phyloP scores from a whole-genome alignment of 2,329 filamentous ascomycete species.

The Dryadomyces sulphureus region DNA sequence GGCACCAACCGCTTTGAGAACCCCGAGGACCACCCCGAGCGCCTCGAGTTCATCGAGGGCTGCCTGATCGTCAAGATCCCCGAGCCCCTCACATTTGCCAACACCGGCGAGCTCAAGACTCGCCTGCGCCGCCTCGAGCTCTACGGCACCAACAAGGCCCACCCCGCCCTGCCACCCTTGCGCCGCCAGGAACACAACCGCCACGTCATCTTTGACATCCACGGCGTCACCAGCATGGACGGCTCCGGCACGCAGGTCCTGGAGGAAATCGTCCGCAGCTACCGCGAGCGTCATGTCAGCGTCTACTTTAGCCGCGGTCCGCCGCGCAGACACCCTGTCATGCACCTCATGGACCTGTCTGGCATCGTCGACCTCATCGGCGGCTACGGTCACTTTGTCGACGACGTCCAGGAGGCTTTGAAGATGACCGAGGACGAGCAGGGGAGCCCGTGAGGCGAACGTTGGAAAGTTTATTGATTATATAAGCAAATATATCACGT shows the following conservation, averaged over 20 bases:
- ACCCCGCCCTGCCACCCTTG: constrained; percentile 74
- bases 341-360: constrained; percentile 56
- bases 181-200: constrained; percentile 67
- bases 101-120: constrained; percentile 82
- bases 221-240: constrained; percentile 91
- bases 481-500: too few species aligned
- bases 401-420: constrained; percentile 72
- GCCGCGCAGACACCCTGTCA: constrained; percentile 39
- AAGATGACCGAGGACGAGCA: constrained; percentile 63
- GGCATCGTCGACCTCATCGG: constrained; percentile 79
- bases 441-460: not conserved
- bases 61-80: constrained; percentile 96
- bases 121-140: constrained; percentile 71
- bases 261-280: constrained; percentile 71
- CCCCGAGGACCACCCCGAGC: constrained; percentile 56
- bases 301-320: constrained; percentile 58
- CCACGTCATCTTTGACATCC: constrained; percentile 93
- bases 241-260: constrained; percentile 87
- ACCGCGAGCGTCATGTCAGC: constrained; percentile 59
- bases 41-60: constrained; percentile 78
- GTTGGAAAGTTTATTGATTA: not conserved
- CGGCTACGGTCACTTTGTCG: constrained; percentile 63
- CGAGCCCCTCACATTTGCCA: constrained; percentile 90
- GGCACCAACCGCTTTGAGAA: constrained; percentile 78
- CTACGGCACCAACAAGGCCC: constrained; percentile 73